Conservation (phyloP, 495 filamentous ascomycete species). For the Tetracladium setigerum region DNA sequence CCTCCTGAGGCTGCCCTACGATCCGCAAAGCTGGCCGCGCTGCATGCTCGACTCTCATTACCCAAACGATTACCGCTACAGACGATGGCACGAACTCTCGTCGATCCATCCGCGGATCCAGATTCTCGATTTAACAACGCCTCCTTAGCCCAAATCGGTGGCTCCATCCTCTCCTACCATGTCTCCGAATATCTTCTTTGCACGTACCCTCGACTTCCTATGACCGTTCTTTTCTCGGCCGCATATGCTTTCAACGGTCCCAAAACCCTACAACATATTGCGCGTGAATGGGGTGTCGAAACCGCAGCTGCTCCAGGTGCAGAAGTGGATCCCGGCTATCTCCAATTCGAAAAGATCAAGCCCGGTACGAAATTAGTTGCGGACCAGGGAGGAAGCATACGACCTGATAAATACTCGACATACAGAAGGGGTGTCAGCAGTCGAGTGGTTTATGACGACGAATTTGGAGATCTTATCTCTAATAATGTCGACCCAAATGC, state of each 20-base stretch:
- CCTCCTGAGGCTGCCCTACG: conserved; percentile 54
- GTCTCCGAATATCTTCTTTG: conserved; percentile 79
- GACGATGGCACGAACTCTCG: conserved; percentile 76
- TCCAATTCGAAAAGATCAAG: conserved; percentile 64
- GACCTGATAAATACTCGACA: conserved; percentile 38
- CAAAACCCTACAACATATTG: conserved; percentile 58
- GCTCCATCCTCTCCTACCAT: conserved; percentile 77
- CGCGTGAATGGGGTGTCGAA: conserved; percentile 86
- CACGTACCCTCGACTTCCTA: conserved; percentile 82
- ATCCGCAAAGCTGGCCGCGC: conserved; percentile 87
- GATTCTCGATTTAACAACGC: conserved; percentile 72
- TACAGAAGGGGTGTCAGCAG: conserved; percentile 67
- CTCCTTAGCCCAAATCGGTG: conserved; percentile 73
- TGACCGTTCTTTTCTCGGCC: conserved; percentile 72
- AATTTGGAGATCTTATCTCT: conserved; percentile 55
- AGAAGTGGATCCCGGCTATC: conserved; percentile 88
- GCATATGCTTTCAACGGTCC: conserved; percentile 75
- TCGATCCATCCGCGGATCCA: conserved; percentile 75
- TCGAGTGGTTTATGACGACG: conserved; percentile 67
- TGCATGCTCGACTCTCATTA: conserved; percentile 85
- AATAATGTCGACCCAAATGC: conserved; percentile 14
- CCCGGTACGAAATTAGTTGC: conserved; percentile 40
- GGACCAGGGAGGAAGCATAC: conserved; percentile 20
- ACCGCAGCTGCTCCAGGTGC: conserved; percentile 70
- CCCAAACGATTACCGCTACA: conserved; percentile 74